Conservation (phyloP, 2,329 filamentous ascomycete genomes). For the Onygenales sp. region DNA sequence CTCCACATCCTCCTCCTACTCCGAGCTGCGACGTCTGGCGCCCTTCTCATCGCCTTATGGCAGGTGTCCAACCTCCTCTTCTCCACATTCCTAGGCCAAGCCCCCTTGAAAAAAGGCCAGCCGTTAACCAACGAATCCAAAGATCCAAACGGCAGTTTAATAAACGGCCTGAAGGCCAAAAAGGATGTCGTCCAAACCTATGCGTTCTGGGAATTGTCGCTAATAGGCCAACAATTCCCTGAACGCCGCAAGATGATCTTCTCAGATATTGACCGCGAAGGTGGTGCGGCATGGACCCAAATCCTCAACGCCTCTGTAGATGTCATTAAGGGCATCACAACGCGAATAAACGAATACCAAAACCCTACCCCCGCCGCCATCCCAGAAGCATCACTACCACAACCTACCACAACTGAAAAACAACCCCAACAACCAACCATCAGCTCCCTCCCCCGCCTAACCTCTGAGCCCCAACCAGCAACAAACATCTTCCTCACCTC, state of each 20-base stretch:
- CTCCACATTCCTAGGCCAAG: slow-evolving; percentile 66
- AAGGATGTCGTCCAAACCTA: slow-evolving; percentile 70
- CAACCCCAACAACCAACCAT: slow-evolving; percentile 18
- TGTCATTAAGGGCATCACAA: slow-evolving; percentile 57
- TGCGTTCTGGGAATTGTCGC: slow-evolving; percentile 81
- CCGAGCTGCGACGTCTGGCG: slow-evolving; percentile 53
- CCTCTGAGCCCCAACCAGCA: slow-evolving; percentile 32
- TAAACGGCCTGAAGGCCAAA: slow-evolving; percentile 76
- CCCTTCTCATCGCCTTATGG: slow-evolving; percentile 64
- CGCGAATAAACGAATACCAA: slow-evolving; percentile 55
- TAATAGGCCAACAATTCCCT: slow-evolving; percentile 66
- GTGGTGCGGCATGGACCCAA: slow-evolving; percentile 73
- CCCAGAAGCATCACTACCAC: slow-evolving; percentile 13
- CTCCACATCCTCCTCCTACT: slow-evolving; percentile 47
- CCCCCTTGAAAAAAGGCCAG: slow-evolving; percentile 73
- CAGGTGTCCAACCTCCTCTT: slow-evolving; percentile 68
- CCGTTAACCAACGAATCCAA: slow-evolving; percentile 78
- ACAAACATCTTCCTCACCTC: slow-evolving; percentile 39
- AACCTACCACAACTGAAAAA: slow-evolving; percentile 35
- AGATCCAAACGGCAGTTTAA: slow-evolving; percentile 81
- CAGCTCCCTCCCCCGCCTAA: slow-evolving; percentile 40
- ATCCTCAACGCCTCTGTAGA: slow-evolving; percentile 61
- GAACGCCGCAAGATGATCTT: slow-evolving; percentile 74
- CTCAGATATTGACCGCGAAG: slow-evolving; percentile 73
- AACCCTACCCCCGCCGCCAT: slow-evolving; percentile 29